phyloP scores from a whole-genome alignment of 129 eudicot species.

The Tagetes erecta region DNA sequence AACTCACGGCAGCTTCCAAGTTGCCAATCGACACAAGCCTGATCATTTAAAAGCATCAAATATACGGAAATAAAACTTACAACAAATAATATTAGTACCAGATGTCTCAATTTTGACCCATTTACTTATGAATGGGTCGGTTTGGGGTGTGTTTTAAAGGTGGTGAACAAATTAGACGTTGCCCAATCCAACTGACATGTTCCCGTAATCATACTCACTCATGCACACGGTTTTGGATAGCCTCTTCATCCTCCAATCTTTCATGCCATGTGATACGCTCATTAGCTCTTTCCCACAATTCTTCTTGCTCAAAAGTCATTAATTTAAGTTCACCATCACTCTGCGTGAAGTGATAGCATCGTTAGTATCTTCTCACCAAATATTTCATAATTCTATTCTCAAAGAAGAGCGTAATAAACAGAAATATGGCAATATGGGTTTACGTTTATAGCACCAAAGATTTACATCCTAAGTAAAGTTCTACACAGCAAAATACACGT shows the following conservation, averaged over 20 bases:
- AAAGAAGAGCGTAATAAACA: constrained; percentile 7
- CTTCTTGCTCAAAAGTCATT: constrained; percentile 92
- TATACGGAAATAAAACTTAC: not conserved
- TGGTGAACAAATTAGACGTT: not conserved
- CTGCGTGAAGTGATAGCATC: constrained; percentile 33
- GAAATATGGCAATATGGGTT: not conserved
- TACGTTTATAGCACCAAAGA: not conserved
- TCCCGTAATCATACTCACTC: constrained; percentile 60
- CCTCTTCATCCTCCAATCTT: constrained; percentile 81
- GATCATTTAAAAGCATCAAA: constrained; percentile 25
- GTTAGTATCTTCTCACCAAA: constrained; percentile 20
- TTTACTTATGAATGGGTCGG: not conserved
- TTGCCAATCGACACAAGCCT: constrained; percentile 96
- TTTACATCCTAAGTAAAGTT: not conserved
- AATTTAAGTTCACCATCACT: constrained; percentile 63
- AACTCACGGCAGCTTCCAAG: constrained; percentile 93
- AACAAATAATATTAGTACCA: not conserved
- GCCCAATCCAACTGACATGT: not conserved
- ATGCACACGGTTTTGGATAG: constrained; percentile 89
- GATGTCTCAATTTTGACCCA: not conserved
- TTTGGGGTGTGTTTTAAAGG: constrained; percentile 2
- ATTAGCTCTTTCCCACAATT: constrained; percentile 82
- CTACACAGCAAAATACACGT: not conserved
- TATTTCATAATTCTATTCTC: not conserved
- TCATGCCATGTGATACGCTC: constrained; percentile 97